These are phyloP conservation scores for Ceriops tagal DNA, from an alignment of 345 rosid species.

Conservation along the genomic window DNA sequence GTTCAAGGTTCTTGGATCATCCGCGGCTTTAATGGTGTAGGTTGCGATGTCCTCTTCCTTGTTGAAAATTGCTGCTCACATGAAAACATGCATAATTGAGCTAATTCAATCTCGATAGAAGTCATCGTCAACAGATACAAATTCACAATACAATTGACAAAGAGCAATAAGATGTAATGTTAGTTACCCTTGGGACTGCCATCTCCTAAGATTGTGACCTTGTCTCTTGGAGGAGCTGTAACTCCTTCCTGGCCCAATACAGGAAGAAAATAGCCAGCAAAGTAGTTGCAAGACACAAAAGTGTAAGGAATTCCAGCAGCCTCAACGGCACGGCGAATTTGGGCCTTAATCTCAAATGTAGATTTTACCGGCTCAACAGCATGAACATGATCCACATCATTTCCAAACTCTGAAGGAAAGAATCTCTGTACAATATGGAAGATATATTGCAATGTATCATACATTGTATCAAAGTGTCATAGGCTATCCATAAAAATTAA, in stretches of 20 bases:
- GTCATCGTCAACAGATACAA: too few species aligned
- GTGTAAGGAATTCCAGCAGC: constrained; percentile 31
- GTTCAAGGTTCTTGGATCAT: constrained; percentile 37
- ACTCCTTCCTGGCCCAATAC: constrained; percentile 10
- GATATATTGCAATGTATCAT: not conserved
- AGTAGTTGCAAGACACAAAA: constrained; percentile 16
- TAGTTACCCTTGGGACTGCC: constrained; percentile 28
- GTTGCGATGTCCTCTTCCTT: constrained; percentile 24
- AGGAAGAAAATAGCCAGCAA: constrained; percentile 16
- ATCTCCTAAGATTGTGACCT: constrained; percentile 23
- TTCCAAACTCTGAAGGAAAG: constrained; percentile 30
- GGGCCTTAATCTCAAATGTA: constrained; percentile 19
- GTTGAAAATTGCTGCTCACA: constrained; percentile 15
- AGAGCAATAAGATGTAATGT: too few species aligned
- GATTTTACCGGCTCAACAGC: constrained; percentile 30
- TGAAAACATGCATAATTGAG: not conserved
- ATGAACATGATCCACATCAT: constrained; percentile 24
- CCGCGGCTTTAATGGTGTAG: constrained; percentile 35
- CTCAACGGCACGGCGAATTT: constrained; percentile 20
- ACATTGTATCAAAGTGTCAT: too few species aligned
- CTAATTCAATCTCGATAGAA: not conserved
- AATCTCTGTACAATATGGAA: constrained; percentile 19
- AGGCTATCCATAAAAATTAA: too few species aligned
- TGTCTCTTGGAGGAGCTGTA: constrained; percentile 21
- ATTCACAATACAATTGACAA: too few species aligned